Percentiles rank a stretch among this genome's conserved stretches.
phyloP scores from a whole-genome alignment of 805 yeast genomes.

The Ogataea pilisensis region DNA sequence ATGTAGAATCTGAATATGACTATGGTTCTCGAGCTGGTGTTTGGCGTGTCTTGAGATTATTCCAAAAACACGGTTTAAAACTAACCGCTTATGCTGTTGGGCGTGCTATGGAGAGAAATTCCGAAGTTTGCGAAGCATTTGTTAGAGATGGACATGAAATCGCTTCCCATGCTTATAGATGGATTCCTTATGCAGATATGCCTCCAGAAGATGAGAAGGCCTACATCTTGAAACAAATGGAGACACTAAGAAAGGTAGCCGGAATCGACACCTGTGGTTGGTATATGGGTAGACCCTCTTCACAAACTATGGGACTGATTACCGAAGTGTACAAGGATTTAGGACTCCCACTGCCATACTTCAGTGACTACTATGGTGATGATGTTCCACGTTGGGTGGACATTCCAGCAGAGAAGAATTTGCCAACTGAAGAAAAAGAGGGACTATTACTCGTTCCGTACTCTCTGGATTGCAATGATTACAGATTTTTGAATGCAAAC shows the following conservation, averaged over 20 bases:
- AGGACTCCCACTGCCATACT: conserved; percentile 31
- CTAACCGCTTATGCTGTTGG: conserved; percentile 38
- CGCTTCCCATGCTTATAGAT: conserved; percentile 37
- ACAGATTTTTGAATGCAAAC: conserved; percentile 21
- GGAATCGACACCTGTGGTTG: conserved; percentile 35
- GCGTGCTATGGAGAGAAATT: conserved; percentile 33
- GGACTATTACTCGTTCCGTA: conserved; percentile 27
- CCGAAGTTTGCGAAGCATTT: conserved; percentile 33
- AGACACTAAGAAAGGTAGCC: conserved; percentile 27
- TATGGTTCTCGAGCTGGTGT: conserved; percentile 6
- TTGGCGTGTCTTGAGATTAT: conserved; percentile 27
- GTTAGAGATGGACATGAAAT: conserved; percentile 37
- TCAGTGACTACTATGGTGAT: conserved; percentile 34
- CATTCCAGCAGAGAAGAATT: conserved; percentile 24
- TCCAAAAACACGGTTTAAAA: conserved; percentile 28
- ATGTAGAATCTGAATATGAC: conserved; percentile 10
- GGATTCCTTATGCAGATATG: conserved; percentile 32
- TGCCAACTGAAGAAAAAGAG: conserved; percentile 16
- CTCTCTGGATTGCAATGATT: conserved; percentile 27
- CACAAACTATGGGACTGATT: conserved; percentile 31
- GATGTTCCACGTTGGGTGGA: conserved; percentile 36
- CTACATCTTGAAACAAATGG: conserved; percentile 29
- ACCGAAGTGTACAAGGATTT: conserved; percentile 32
- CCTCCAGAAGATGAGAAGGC: conserved; percentile 33
- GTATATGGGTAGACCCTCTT: conserved; percentile 34